Evolutionary conservation across 306 rosid species (phyloP).

Genomic region (Citrullus mucosospermus): DNA sequence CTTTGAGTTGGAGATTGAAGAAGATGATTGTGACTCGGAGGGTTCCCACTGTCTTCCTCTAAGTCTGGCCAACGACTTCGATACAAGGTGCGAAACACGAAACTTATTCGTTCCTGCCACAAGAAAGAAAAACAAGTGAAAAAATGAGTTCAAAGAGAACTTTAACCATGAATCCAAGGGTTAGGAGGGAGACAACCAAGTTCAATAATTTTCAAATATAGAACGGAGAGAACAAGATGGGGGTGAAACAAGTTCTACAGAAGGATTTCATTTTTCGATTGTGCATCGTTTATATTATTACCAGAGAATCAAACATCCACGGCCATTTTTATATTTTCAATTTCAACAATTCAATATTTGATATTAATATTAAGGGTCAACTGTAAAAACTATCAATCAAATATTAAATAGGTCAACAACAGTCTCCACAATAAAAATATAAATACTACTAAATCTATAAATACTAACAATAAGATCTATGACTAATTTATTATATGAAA

Average conservation of each 20-base stretch:
- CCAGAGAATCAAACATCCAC: neutral
- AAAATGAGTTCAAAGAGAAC: neutral
- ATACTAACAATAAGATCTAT: neutral
- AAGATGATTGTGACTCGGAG: constrained; percentile 18
- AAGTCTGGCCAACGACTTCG: constrained; percentile 40
- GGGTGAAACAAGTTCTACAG: neutral
- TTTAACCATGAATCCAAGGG: neutral
- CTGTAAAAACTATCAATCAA: neutral
- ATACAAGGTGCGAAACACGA: constrained; percentile 19
- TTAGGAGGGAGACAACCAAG: neutral
- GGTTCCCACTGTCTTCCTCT: constrained; percentile 37
- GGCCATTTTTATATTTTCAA: neutral
- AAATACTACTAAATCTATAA: neutral
- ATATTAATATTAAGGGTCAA: neutral
- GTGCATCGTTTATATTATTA: neutral
- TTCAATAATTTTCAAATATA: neutral
- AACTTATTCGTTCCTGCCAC: constrained; percentile 33
- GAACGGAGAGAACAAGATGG: neutral
- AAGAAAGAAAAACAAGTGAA: neutral
- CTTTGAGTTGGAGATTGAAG: constrained; percentile 28
- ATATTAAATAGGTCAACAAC: neutral
- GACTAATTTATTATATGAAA: neutral
- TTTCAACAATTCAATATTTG: neutral
- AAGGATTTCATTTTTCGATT: neutral
- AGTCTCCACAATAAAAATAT: neutral